Conservation (phyloP, 345 rosid species). For the Lumnitzera racemosa region DNA sequence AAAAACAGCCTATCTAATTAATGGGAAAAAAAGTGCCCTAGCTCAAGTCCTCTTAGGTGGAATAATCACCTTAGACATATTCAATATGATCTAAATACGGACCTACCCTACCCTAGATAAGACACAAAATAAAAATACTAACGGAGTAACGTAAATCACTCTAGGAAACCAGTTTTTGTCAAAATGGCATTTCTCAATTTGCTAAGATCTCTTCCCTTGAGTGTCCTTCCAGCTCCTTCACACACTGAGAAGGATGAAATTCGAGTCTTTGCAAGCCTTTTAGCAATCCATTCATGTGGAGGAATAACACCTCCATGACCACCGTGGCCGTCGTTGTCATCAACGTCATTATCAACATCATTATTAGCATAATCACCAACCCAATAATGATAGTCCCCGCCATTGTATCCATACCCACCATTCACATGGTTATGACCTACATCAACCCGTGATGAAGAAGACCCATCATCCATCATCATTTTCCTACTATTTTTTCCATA, state of each 20-base stretch:
- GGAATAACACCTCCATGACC: constrained; percentile 53
- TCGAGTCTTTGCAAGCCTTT: constrained; percentile 64
- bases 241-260: constrained; percentile 86
- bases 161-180: constrained; percentile 86
- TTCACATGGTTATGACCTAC: not conserved
- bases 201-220: constrained; percentile 97
- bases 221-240: constrained; percentile 92
- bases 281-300: constrained; percentile 96
- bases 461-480: constrained; percentile 10
- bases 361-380: constrained; percentile 11
- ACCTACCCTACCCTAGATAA: too few species aligned
- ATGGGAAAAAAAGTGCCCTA: too few species aligned
- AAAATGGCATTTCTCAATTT: constrained; percentile 80
- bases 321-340: constrained; percentile 19
- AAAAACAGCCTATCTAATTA: constrained; percentile 10
- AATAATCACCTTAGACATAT: too few species aligned
- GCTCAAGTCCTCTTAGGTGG: too few species aligned
- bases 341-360: constrained; percentile 10
- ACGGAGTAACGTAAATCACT: constrained; percentile 19
- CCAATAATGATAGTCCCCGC: not conserved
- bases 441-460: constrained; percentile 15
- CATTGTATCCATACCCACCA: not conserved
- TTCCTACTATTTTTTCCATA: constrained; percentile 34
- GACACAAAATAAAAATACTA: too few species aligned
- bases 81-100: too few species aligned